Conservation (phyloP, 371 early-diverging fungal genomes). For the Syncephalastrum monosporum region DNA sequence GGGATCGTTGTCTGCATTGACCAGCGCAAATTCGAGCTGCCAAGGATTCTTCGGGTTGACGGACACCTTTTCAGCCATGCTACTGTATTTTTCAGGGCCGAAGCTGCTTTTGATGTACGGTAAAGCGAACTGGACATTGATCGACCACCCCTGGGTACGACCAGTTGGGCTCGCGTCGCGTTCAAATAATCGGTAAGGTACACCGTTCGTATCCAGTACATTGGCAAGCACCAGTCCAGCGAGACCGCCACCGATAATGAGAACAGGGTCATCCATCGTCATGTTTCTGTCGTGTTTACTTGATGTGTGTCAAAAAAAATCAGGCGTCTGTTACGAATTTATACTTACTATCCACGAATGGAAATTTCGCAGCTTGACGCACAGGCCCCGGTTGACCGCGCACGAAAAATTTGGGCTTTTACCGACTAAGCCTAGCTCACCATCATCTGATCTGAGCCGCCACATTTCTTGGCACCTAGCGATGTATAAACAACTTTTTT, state of each 20-base stretch:
- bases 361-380: no score
- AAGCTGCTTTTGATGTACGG: not conserved
- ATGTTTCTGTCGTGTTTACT: not conserved
- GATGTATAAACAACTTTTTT: no score
- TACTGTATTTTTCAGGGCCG: constrained; percentile 9
- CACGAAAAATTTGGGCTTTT: no score
- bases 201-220: constrained; percentile 17
- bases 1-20: constrained; percentile 9
- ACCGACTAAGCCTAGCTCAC: no score
- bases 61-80: constrained; percentile 3
- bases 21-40: constrained; percentile 2
- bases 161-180: constrained; percentile 15
- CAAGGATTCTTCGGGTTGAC: constrained; percentile 18
- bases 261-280: constrained; percentile 9
- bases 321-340: no score
- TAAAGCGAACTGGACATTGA: constrained; percentile 22
- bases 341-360: no score
- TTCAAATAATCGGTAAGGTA: constrained; percentile 33
- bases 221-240: constrained; percentile 35
- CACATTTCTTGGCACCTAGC: no score
- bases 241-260: constrained; percentile 39
- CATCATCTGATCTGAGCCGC: no score
- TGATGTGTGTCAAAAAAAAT: no score
- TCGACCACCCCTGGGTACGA: constrained; percentile 27
- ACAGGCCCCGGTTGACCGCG: no score